phyloP scores from a whole-genome alignment of 192 early-diverging fungal genomes.

The Coemansia sp. region DNA sequence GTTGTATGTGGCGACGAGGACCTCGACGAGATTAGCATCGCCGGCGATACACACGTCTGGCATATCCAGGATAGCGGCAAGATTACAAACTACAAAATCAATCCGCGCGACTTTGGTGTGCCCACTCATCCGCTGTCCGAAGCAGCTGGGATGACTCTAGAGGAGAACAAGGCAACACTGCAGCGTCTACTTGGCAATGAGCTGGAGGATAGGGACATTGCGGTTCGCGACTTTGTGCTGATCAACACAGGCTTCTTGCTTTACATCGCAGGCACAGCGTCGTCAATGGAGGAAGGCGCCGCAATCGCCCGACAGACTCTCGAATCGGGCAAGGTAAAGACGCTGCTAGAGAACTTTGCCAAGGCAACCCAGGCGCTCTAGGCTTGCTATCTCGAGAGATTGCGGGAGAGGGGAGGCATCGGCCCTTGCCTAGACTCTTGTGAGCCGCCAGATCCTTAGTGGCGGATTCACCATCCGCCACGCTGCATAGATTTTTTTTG shows the following conservation, averaged over 20 bases:
- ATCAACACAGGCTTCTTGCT: slow-evolving; percentile 89
- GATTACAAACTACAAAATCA: slow-evolving; percentile 65
- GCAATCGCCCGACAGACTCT: slow-evolving; percentile 73
- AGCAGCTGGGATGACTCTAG: slow-evolving; percentile 70
- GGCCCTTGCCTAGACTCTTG: background rate
- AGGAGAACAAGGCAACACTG: slow-evolving; percentile 76
- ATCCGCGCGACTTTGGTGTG: slow-evolving; percentile 89
- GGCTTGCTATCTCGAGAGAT: background rate
- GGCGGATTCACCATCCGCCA: slow-evolving; percentile 4
- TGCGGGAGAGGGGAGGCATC: background rate
- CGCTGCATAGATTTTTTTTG: background rate
- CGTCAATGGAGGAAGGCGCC: slow-evolving; percentile 74
- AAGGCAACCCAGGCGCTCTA: slow-evolving; percentile 19
- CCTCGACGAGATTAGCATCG: slow-evolving; percentile 91
- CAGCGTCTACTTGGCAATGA: slow-evolving; percentile 64
- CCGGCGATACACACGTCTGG: slow-evolving; percentile 90
- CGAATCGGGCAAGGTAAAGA: slow-evolving; percentile 64
- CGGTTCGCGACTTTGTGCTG: slow-evolving; percentile 89
- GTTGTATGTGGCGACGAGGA: slow-evolving; percentile 91
- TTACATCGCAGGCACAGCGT: slow-evolving; percentile 74
- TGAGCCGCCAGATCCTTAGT: background rate
- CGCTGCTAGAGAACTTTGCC: slow-evolving; percentile 65
- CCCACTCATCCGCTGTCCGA: slow-evolving; percentile 64
- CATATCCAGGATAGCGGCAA: slow-evolving; percentile 61
- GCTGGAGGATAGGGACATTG: slow-evolving; percentile 56